These are phyloP conservation scores for Pseudonectria foliicola DNA, from an alignment of 2,329 filamentous ascomycete genomes.

Conservation along the genomic window DNA sequence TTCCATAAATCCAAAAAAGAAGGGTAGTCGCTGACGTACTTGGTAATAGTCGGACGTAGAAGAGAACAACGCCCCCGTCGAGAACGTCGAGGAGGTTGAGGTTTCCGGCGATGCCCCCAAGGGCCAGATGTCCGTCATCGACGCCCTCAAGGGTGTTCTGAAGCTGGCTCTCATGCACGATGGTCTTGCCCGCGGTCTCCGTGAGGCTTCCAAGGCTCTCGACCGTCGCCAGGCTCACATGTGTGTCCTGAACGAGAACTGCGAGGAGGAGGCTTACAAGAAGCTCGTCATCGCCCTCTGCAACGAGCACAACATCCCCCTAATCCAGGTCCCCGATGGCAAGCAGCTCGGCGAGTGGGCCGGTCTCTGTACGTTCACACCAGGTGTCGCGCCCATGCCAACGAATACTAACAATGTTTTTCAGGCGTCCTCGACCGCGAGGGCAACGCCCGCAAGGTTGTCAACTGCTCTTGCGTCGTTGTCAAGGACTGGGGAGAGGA, in stretches of 20 bases:
- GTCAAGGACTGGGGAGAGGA: slow-evolving; percentile 99
- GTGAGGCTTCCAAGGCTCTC: slow-evolving; percentile 97
- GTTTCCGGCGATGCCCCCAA: slow-evolving; percentile 87
- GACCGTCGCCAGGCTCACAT: slow-evolving; percentile 99
- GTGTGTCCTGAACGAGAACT: slow-evolving; percentile 99
- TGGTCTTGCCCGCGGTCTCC: slow-evolving; percentile 94
- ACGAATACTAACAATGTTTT: slow-evolving; percentile 23
- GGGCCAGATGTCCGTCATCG: slow-evolving; percentile 95
- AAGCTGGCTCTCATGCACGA: slow-evolving; percentile 99
- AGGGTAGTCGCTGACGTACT: slow-evolving; percentile 14
- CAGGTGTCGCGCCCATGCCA: not conserved
- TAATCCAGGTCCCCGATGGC: slow-evolving; percentile 99
- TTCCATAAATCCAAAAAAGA: not conserved
- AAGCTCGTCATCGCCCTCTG: slow-evolving; percentile 98
- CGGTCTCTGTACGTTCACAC: slow-evolving; percentile 79
- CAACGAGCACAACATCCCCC: slow-evolving; percentile 98
- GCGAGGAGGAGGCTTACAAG: slow-evolving; percentile 99
- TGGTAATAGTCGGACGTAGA: slow-evolving; percentile 92
- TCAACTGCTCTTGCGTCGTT: slow-evolving; percentile 99
- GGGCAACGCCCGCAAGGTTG: slow-evolving; percentile 98
- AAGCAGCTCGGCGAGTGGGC: slow-evolving; percentile 99
- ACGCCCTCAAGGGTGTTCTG: slow-evolving; percentile 97
- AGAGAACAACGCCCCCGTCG: slow-evolving; percentile 80
- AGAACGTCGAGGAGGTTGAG: slow-evolving; percentile 85
- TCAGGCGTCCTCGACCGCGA: slow-evolving; percentile 96